Conservation (phyloP, 768 basidiomycete genomes). For the Xerocomellus intermedius region DNA sequence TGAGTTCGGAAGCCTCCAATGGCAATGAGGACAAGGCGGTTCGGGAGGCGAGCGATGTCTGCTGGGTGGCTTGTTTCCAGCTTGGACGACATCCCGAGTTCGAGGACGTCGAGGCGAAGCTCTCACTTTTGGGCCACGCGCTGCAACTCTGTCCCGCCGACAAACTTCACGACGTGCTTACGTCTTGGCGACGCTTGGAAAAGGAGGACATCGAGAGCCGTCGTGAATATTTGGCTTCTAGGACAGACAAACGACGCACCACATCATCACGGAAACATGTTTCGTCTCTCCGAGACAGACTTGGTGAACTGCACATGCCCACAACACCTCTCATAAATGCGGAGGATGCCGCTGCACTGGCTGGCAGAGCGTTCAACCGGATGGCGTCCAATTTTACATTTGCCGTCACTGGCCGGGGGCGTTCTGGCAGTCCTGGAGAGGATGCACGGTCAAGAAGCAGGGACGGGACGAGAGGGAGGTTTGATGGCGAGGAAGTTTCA, state of each 20-base stretch:
- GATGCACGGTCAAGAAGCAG: slow-evolving; percentile 34
- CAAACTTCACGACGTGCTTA: slow-evolving; percentile 72
- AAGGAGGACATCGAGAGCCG: slow-evolving; percentile 56
- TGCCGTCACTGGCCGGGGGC: slow-evolving; percentile 45
- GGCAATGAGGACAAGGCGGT: slow-evolving; percentile 40
- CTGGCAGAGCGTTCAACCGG: slow-evolving; percentile 72
- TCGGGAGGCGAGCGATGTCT: slow-evolving; percentile 71
- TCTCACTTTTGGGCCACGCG: slow-evolving; percentile 74
- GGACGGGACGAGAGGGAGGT: slow-evolving; percentile 41
- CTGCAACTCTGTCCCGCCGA: slow-evolving; percentile 86
- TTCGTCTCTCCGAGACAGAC: slow-evolving; percentile 56
- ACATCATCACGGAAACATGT: slow-evolving; percentile 36
- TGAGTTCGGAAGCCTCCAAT: slow-evolving; percentile 38
- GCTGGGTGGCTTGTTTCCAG: slow-evolving; percentile 89
- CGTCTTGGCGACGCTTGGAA: slow-evolving; percentile 74
- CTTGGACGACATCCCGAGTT: slow-evolving; percentile 83
- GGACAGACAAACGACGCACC: slow-evolving; percentile 17
- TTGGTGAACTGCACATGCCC: slow-evolving; percentile 68
- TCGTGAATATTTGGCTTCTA: slow-evolving; percentile 40
- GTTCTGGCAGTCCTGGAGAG: slow-evolving; percentile 20
- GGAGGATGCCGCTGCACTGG: slow-evolving; percentile 78
- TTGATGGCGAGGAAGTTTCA: slow-evolving; percentile 61
- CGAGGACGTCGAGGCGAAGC: slow-evolving; percentile 60
- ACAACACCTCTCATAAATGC: slow-evolving; percentile 66
- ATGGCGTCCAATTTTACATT: slow-evolving; percentile 78